Conservation (phyloP, 345 rosid species). For the Hibiscus tridactylites region DNA sequence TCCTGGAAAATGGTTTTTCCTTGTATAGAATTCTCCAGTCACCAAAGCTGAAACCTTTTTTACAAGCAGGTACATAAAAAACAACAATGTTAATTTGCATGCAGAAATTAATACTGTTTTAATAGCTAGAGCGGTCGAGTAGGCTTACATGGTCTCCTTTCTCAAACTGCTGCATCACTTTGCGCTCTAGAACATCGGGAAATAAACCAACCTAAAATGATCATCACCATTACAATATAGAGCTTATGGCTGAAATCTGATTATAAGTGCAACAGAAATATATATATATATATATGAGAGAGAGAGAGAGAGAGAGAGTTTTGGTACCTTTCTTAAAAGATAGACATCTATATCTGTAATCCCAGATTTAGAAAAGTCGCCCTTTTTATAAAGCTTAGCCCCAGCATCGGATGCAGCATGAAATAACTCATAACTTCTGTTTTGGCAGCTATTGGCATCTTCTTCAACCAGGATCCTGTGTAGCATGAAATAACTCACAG, state of each 20-base stretch:
- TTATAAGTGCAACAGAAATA: neutral
- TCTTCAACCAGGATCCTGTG: constrained; percentile 74
- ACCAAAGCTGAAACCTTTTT: constrained; percentile 88
- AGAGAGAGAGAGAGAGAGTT: no score
- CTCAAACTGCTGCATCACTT: constrained; percentile 62
- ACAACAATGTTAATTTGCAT: constrained; percentile 14
- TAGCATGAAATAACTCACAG: no score
- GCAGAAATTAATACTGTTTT: neutral
- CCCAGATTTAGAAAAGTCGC: constrained; percentile 57
- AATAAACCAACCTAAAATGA: constrained; percentile 66
- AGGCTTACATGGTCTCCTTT: constrained; percentile 61
- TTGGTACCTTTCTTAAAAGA: constrained; percentile 54
- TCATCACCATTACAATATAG: constrained; percentile 2
- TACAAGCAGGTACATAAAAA: constrained; percentile 14
- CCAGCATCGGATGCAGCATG: constrained; percentile 56
- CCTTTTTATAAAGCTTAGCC: constrained; percentile 43
- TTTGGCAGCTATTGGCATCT: constrained; percentile 38
- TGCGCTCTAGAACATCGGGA: constrained; percentile 77
- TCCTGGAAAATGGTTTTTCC: constrained; percentile 70
- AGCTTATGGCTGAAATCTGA: neutral
- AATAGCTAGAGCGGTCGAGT: constrained; percentile 4
- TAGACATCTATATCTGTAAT: constrained; percentile 45
- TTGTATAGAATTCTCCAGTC: constrained; percentile 77
- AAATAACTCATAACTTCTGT: constrained; percentile 34
- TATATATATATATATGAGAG: neutral